Conservation (phyloP, 106 monocot species). For the Dioscorea zingiberensis region DNA sequence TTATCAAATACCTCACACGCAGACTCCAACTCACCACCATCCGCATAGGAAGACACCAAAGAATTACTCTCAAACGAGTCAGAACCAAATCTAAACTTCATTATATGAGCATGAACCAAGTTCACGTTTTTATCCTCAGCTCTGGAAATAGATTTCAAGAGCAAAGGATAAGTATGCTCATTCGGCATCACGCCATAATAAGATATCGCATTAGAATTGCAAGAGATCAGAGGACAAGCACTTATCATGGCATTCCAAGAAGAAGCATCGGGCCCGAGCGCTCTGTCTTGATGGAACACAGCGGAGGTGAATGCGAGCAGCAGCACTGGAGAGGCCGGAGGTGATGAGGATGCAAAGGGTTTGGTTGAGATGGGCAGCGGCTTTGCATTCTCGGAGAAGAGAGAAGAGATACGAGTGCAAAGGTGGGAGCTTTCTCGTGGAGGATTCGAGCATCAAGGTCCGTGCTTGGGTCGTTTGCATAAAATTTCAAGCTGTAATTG, state of each 20-base stretch:
- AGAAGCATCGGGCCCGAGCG: background rate
- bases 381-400: background rate
- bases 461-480: background rate
- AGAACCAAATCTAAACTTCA: constrained; percentile 9
- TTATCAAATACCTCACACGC: constrained; percentile 23
- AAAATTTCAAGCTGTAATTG: background rate
- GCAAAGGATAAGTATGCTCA: constrained; percentile 25
- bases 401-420: background rate
- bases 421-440: background rate
- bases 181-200: constrained; percentile 11
- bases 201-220: constrained; percentile 4
- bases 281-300: background rate
- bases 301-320: constrained; percentile 2
- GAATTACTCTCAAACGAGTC: constrained; percentile 36
- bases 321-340: constrained; percentile 6
- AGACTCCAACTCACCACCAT: constrained; percentile 10
- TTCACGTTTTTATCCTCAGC: background rate
- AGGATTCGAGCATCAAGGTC: background rate
- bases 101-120: constrained; percentile 14
- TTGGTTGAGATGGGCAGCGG: constrained; percentile 10
- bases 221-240: background rate
- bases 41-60: constrained; percentile 23
- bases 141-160: constrained; percentile 11
- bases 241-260: constrained; percentile 20
- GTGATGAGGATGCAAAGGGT: constrained; percentile 19